A percentile compares a stretch with the other conserved stretches of the same genome.
Evolutionary conservation across 2,329 filamentous ascomycete species (phyloP).

Genomic region (Beauveria sp.): DNA sequence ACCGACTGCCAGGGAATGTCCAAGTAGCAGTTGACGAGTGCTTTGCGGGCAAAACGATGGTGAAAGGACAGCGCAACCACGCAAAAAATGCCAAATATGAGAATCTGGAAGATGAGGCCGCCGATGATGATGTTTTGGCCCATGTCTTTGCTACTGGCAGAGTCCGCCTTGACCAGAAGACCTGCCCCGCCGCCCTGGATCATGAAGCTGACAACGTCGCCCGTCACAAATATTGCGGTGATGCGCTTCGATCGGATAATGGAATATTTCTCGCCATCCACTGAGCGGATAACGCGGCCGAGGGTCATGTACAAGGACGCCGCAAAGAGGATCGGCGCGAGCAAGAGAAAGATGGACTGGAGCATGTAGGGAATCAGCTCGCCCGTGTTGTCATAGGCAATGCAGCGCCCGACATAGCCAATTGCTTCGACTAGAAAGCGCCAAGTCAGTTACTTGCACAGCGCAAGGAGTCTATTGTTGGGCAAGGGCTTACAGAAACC

Average conservation of each 20-base stretch:
- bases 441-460: not conserved
- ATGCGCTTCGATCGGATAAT: constrained; percentile 19
- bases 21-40: not conserved
- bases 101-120: constrained; percentile 48
- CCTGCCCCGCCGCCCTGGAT: constrained; percentile 24
- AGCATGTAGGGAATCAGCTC: constrained; percentile 31
- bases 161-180: constrained; percentile 18
- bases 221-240: constrained; percentile 24
- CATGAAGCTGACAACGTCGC: constrained; percentile 23
- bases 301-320: constrained; percentile 39
- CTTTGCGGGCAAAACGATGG: constrained; percentile 10
- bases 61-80: constrained; percentile 37
- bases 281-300: constrained; percentile 26
- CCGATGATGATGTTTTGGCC: constrained; percentile 42
- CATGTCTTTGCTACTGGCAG: constrained; percentile 18
- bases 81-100: constrained; percentile 47
- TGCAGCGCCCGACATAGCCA: constrained; percentile 31
- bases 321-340: constrained; percentile 37
- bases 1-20: constrained; percentile 25
- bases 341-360: constrained; percentile 30
- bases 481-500: constrained; percentile 30
- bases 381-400: constrained; percentile 26
- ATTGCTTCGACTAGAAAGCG: constrained; percentile 22
- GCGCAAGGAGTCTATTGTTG: not conserved
- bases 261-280: constrained; percentile 18